Base-by-base conservation (phyloP, 306 rosid species). In the Potentilla sterilis region DNA sequence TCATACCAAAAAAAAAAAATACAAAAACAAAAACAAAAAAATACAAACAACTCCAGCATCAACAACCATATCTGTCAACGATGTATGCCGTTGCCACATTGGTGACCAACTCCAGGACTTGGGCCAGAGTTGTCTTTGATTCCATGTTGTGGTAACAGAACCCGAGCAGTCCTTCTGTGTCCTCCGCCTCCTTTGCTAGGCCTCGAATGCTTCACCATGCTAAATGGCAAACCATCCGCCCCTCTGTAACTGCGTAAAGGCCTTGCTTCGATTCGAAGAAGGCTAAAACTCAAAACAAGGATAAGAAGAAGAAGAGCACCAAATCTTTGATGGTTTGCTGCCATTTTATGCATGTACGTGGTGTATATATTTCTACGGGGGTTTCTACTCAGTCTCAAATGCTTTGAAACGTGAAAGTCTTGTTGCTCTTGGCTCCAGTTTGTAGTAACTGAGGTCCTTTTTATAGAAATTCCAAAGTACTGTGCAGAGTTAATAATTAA, bases 161-260 rank as follows among this genome's bases (percentile, higher is more conserved):
- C 34, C 62, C 74, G 65, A 34, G 59, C 40, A 37, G 16, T 7
- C 8, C 21, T 15, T 52, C 69, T 72, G 41, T 89, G 90, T 69
- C 86, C 86, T 73, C 77, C 74, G 22, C 89, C 90, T 66, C 85
- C 62, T 32, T 43, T 54, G 81, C 86, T 89, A 76, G 90, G 90
- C 57, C 89, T 84, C 7, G 87, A 75, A 81, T 70, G 78, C 89
- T 81, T 85, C 78, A 77, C 69, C 48, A 73, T 76, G 81, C 77
- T 7, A n/a, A 82, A 12, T 38, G 74, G 34, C 48, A 69, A 67
- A 37, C 67, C 49, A 63, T 52, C 83, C 59, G 4, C 16, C 66
- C 67, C 67, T 70, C 42, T 68, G 13, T 59, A 34, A 32, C 55
- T 63, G 58, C 72, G 74, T 42, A 73, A 62, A 18, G 77, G 68